Evolutionary conservation across 768 basidiomycete species (phyloP), one percentile per base, ranked within the genome.

Genomic region (Xerocomus brunneocitrinus): DNA sequence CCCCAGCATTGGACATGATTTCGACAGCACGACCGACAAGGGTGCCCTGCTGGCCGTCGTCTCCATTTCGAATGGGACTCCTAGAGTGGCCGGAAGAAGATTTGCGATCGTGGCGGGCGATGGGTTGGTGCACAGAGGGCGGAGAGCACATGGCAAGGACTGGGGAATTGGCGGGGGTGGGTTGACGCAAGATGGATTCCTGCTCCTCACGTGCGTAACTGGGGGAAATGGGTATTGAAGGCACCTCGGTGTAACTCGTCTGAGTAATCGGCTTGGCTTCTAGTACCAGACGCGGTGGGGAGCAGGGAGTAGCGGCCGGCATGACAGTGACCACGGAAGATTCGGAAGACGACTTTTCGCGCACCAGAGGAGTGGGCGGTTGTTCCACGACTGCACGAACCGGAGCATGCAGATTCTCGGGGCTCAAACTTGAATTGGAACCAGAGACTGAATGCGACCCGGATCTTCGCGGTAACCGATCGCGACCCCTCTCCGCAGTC

Each of bases 1-100:
- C 87, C 19, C 89, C 84, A 2, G 91, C 91, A 48, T 79, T 84
- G 41, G 81, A 84, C 53, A 93, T 87, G 38, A 94, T 88, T 49
- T 87, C 89, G 19, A 85, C 88, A 24, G 91, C 84, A 45, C 81
- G 74, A 14, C 80, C 78, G 24, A 80, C 79, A 22, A 85, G 70
- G 35, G 74, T 78, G 5, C 73, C 76, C 22, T 65, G 67, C 55
- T 67, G 67, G 36, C 68, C 64, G 16, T 67, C 61, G 35, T 63
- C 66, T 41, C 54, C 59, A 34, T 52, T 43, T 60, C 67, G 62
- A 5, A 47, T 54, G 22, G 68, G 68, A 52, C 68, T 69, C 24
- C 57, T 57, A 30, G 64, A 64, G 24, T 50, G 46, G 22, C 59
- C 55, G 4, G 56, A 54, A 7, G 63, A 58, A n/a, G 48, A 8